These are phyloP conservation scores for Apiospora sp. DNA, from an alignment of 2,329 filamentous ascomycete species.

Conservation along the genomic window DNA sequence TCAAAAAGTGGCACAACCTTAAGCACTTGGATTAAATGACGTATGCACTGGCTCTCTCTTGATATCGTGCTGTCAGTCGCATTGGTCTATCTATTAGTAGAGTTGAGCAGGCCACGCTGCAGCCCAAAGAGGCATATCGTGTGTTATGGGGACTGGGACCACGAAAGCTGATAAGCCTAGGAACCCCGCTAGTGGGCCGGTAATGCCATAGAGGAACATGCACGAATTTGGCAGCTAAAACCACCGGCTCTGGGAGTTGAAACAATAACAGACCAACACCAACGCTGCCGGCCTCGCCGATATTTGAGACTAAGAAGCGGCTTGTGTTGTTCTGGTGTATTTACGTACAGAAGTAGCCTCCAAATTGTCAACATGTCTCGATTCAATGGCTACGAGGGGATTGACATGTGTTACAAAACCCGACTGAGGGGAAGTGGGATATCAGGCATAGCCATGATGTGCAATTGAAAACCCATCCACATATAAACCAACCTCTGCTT, in stretches of 20 bases:
- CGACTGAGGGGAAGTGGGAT: neutral
- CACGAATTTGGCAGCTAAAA: conserved; percentile 9
- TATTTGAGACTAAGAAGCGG: neutral
- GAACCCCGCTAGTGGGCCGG: conserved; percentile 3
- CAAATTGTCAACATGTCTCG: neutral
- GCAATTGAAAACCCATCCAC: neutral
- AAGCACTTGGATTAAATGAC: neutral
- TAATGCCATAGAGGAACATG: neutral
- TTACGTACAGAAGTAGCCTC: neutral
- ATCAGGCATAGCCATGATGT: neutral
- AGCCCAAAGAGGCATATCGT: conserved; percentile 17
- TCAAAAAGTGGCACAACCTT: conserved; percentile 5
- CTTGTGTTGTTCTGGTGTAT: conserved; percentile 1
- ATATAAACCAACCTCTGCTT: neutral
- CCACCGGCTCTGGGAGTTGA: conserved; percentile 16
- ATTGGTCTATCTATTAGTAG: neutral
- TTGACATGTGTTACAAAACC: neutral
- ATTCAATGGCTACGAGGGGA: neutral
- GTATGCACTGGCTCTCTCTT: neutral
- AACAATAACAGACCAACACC: conserved; percentile 21
- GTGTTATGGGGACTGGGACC: conserved; percentile 16
- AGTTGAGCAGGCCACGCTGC: neutral
- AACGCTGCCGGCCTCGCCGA: conserved; percentile 2
- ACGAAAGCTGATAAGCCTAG: conserved; percentile 8
- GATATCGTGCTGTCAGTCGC: neutral